phyloP scores from a whole-genome alignment of 2,329 filamentous ascomycete genomes.

The Paecilomyces variotii region DNA sequence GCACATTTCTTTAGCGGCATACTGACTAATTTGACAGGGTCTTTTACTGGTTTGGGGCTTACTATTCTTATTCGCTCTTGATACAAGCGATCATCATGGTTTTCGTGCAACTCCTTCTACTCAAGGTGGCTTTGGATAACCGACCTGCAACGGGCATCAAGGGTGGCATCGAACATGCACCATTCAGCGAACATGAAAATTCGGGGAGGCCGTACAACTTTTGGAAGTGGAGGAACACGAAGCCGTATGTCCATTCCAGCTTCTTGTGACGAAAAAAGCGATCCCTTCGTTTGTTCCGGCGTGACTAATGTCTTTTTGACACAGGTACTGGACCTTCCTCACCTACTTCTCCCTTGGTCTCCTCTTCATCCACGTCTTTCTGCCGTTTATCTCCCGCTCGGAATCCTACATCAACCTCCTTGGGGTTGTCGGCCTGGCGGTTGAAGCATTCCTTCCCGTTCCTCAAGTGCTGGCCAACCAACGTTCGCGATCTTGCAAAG shows the following conservation, averaged over 20 bases:
- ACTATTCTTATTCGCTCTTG: slow-evolving; percentile 51
- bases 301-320: slow-evolving; percentile 6
- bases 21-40: slow-evolving; percentile 34
- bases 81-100: slow-evolving; percentile 55
- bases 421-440: slow-evolving; percentile 38
- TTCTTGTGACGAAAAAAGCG: not conserved
- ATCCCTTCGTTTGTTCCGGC: not conserved
- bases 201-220: slow-evolving; percentile 49
- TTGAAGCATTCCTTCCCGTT: slow-evolving; percentile 41
- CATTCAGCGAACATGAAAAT: slow-evolving; percentile 28
- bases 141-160: slow-evolving; percentile 37
- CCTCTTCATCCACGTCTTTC: slow-evolving; percentile 45
- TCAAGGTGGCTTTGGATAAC: slow-evolving; percentile 55
- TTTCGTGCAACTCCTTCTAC: slow-evolving; percentile 47
- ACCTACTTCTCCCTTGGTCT: slow-evolving; percentile 44
- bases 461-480: slow-evolving; percentile 43
- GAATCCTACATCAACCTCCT: slow-evolving; percentile 36
- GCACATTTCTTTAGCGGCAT: slow-evolving; percentile 1
- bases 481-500: slow-evolving; percentile 39
- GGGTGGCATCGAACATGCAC: slow-evolving; percentile 32
- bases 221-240: slow-evolving; percentile 53
- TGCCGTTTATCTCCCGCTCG: slow-evolving; percentile 40
- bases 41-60: slow-evolving; percentile 59
- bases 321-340: slow-evolving; percentile 51
- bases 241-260: slow-evolving; percentile 36